Base-by-base conservation (phyloP, 1,139 yeast species). In the Yamadazyma spencermartinsiae region DNA sequence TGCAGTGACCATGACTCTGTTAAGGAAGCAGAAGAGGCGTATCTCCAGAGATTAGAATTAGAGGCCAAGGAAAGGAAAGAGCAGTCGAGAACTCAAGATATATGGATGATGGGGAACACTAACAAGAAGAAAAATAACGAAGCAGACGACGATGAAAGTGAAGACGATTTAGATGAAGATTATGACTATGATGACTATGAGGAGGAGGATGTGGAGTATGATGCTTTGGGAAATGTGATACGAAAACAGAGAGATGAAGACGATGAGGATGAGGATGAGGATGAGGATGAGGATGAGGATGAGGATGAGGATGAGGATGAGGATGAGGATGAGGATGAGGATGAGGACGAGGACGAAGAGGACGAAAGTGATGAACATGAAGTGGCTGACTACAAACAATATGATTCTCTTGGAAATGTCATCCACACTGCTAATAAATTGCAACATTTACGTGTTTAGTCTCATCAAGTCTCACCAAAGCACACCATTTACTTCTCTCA, bases 1-100 rank as follows among this genome's bases (percentile, higher is more conserved):
- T 92, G 98, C 60, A 80, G 90, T 0, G 96, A 92, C 52, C 76
- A 86, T 1, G 89, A 74, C 3, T 83, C 92, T 8, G 80, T 94
- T 0, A 68, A 74, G 38, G 63, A 58, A 33, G 96, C 92, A 0
- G 95, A 92, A 60, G 81, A 81, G 24, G 79, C 67, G 26, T 92
- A 95, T 87, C 63, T 90, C 50, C 78, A 69, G 19, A 72, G 72
- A 53, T 64, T 88, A 10, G 94, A 86, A 41, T 63, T 70, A 38
- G 97, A 87, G 51, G 78, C 77, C 17, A 74, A 74, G 44, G 83
- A 82, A 37, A 71, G 95, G 42, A 80, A 80, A 52, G 71, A 65
- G 40, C 56, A 63, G 40, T 73, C 72, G 7, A 71, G 74, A 24
- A 72, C 66, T 13, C 82, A 68, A 14, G 95, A 86, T 60, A 63